A percentile compares a stretch with the other conserved stretches of the same genome.
Conservation (phyloP, 129 eudicot species). For the Chrysanthemum lavandulifolium region DNA sequence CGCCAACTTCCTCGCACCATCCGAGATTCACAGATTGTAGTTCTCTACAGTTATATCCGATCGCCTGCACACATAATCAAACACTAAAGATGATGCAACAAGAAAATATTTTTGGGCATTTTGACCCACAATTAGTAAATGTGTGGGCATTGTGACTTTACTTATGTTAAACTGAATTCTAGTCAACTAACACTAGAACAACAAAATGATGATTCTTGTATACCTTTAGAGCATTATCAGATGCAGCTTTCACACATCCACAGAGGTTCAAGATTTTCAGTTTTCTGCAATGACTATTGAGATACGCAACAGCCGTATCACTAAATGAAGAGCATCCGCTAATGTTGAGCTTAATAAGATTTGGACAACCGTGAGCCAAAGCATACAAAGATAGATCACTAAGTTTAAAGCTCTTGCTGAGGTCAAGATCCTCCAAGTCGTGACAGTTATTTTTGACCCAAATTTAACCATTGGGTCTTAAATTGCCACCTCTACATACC, state of each 20-base stretch:
- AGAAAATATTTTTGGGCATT: too few species aligned
- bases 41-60: conserved; percentile 66
- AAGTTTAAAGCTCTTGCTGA: conserved; percentile 89
- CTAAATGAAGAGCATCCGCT: conserved; percentile 85
- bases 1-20: conserved; percentile 91
- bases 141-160: not conserved
- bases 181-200: not conserved
- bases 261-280: conserved; percentile 74
- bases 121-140: not conserved
- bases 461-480: too few species aligned
- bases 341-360: conserved; percentile 70
- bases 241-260: conserved; percentile 89
- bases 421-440: conserved; percentile 78
- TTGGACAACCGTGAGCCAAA: conserved; percentile 79
- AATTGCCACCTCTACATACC: too few species aligned
- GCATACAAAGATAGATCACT: conserved; percentile 80
- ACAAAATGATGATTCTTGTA: not conserved
- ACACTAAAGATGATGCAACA: not conserved
- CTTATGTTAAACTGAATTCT: too few species aligned
- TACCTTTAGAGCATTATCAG: conserved; percentile 85
- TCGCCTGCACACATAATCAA: conserved; percentile 52
- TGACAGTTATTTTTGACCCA: conserved; percentile 60
- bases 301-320: conserved; percentile 67
- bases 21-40: conserved; percentile 78
- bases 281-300: conserved; percentile 61